These are phyloP conservation scores for Iris macrosiphon DNA, from an alignment of 106 monocot species.

Conservation along the genomic window DNA sequence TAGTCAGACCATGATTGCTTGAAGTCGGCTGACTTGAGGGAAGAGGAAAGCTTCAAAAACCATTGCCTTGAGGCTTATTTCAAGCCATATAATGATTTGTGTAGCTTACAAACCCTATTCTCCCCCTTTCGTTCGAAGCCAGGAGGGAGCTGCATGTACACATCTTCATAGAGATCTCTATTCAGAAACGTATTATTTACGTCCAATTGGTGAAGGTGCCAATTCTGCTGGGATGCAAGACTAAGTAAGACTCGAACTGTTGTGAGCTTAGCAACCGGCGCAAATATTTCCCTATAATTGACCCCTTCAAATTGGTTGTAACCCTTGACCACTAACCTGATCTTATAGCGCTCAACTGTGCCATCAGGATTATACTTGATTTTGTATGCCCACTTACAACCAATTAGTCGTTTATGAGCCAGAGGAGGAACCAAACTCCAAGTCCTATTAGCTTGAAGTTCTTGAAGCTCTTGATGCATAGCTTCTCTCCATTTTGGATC, in stretches of 20 bases:
- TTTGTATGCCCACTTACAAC: not conserved
- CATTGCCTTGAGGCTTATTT: not conserved
- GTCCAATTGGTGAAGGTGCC: conserved; percentile 5
- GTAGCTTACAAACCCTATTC: not conserved
- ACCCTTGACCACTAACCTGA: not conserved
- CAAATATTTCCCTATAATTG: not conserved
- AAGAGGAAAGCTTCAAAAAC: not conserved
- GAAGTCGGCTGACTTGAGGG: not conserved
- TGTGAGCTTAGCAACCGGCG: not conserved
- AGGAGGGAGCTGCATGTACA: conserved; percentile 2
- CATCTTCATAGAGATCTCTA: conserved; percentile 4
- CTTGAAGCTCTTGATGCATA: not conserved
- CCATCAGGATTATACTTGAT: not conserved
- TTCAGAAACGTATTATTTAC: not conserved
- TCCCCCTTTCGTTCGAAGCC: not conserved
- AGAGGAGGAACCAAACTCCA: not conserved
- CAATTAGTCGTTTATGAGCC: not conserved
- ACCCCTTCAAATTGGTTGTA: not conserved
- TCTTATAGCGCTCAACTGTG: not conserved
- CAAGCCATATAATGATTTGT: not conserved
- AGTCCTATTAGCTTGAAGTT: not conserved
- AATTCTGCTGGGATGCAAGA: not conserved
- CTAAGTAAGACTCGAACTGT: not conserved
- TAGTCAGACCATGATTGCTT: not conserved
- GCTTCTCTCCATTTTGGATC: not conserved